Conservation (phyloP, 2,329 filamentous ascomycete genomes). For the Trichoderma endophyticum region DNA sequence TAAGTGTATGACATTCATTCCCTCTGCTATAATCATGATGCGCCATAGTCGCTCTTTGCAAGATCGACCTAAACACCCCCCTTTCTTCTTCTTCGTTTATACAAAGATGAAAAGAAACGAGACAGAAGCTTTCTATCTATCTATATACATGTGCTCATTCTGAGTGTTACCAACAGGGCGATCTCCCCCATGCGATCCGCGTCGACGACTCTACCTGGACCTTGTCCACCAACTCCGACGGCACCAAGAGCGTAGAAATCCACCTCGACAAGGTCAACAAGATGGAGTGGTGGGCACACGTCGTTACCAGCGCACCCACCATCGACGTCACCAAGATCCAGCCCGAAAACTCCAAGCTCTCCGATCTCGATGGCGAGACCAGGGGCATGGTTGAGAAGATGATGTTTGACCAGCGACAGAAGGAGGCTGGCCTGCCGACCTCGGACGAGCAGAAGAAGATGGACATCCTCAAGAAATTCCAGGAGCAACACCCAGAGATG, state of each 20-base stretch:
- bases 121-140: neutral
- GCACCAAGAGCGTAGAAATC: conserved; percentile 66
- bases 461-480: conserved; percentile 90
- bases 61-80: neutral
- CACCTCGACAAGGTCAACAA: conserved; percentile 96
- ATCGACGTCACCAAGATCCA: conserved; percentile 95
- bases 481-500: conserved; percentile 72
- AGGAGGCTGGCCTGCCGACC: conserved; percentile 83
- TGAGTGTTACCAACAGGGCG: conserved; percentile 56
- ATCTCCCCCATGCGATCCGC: conserved; percentile 74
- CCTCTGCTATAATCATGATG: neutral
- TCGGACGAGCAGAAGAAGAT: conserved; percentile 95
- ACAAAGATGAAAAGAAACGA: neutral
- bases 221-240: conserved; percentile 67
- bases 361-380: conserved; percentile 92
- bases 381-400: conserved; percentile 99
- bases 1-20: conserved; percentile 58
- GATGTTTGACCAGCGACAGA: conserved; percentile 99
- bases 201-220: conserved; percentile 95
- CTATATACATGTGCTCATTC: neutral
- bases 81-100: neutral
- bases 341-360: conserved; percentile 87
- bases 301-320: conserved; percentile 79
- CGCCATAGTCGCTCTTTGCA: neutral
- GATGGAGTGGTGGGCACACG: conserved; percentile 97